Evolutionary conservation across 495 filamentous ascomycete species (phyloP).

Genomic region (Aspergillus olivimuriae): DNA sequence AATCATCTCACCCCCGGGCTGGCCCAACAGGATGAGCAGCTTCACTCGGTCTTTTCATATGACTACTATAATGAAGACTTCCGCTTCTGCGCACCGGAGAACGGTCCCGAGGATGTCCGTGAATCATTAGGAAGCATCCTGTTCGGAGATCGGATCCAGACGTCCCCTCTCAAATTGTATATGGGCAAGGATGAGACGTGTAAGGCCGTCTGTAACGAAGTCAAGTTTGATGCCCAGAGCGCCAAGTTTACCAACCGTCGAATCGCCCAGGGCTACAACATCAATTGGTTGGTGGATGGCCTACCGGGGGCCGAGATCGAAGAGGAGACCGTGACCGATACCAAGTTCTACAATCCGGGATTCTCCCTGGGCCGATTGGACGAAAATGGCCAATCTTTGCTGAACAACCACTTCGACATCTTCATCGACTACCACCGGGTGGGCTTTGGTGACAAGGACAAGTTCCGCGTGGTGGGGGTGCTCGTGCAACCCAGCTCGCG

Average conservation of each 20-base stretch:
- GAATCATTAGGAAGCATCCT: slow-evolving; percentile 94
- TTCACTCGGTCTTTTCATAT: slow-evolving; percentile 87
- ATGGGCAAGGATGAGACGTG: slow-evolving; percentile 84
- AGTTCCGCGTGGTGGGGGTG: slow-evolving; percentile 86
- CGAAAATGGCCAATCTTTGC: slow-evolving; percentile 45
- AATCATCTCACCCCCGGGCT: slow-evolving; percentile 84
- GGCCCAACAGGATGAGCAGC: slow-evolving; percentile 63
- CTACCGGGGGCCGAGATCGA: slow-evolving; percentile 80
- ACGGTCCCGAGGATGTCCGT: slow-evolving; percentile 64
- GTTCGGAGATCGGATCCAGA: slow-evolving; percentile 92
- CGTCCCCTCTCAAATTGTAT: slow-evolving; percentile 79
- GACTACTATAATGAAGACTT: slow-evolving; percentile 91
- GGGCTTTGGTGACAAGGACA: slow-evolving; percentile 43
- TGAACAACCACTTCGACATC: slow-evolving; percentile 96
- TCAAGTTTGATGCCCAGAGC: slow-evolving; percentile 58
- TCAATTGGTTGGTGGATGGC: slow-evolving; percentile 95
- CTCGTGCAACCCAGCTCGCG: slow-evolving; percentile 74
- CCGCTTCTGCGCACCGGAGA: slow-evolving; percentile 76
- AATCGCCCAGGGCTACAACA: slow-evolving; percentile 75
- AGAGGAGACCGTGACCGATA: slow-evolving; percentile 62
- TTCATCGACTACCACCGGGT: slow-evolving; percentile 87
- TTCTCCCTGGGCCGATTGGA: slow-evolving; percentile 72
- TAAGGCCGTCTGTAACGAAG: slow-evolving; percentile 63
- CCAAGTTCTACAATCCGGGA: slow-evolving; percentile 77
- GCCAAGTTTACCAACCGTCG: slow-evolving; percentile 75